Evolutionary conservation across 352 stramenopile species (phyloP), one percentile per base, ranked within the genome.

Genomic region (Thalassiosira sp.): DNA sequence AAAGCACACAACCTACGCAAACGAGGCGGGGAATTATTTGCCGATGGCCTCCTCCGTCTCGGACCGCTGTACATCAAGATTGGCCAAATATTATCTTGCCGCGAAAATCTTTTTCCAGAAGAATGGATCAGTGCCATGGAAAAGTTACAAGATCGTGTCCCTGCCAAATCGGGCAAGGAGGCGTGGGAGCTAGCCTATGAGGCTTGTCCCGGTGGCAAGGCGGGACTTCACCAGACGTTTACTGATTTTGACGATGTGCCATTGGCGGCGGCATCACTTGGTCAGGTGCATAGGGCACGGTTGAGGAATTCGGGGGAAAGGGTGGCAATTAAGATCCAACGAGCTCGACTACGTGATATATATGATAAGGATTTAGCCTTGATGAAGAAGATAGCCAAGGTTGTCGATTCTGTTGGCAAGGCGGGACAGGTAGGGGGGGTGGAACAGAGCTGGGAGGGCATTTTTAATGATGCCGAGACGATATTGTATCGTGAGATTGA

Each of bases 401-500:
- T 81, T n/a, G 80, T 94, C 2, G 90, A 96, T 67, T 82, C 75
- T 20, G 75, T 95, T 63, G 78, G 72, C 3, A 80, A 78, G 18
- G 57, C 66, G 28, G 78, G 78, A 3, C 80, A 94, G 52, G 81
- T 90, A 1, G 89, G 90, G 35, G 91, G 90, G n/a, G 76, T 94
- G 0, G 64, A 85, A 42, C 87, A 90, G 46, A 87, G 67, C 18
- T 94, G 89, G 89, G 67, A 56, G 3, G 56, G 75, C 22, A 95
- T 96, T 40, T 94, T 94, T 70, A 76, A 89, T 8, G 90, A 95
- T 78, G 89, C 85, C 7, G 83, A 91, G 64, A 56, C 52, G 8
- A 91, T 96, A 61, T 76, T 96, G 28, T 96, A 95, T 74, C 84
- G 90, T 18, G 92, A 96, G 58, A 95, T 96, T 76, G 90, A 95